phyloP scores from a whole-genome alignment of 78 protist species.

The Ministeria vibrans region DNA sequence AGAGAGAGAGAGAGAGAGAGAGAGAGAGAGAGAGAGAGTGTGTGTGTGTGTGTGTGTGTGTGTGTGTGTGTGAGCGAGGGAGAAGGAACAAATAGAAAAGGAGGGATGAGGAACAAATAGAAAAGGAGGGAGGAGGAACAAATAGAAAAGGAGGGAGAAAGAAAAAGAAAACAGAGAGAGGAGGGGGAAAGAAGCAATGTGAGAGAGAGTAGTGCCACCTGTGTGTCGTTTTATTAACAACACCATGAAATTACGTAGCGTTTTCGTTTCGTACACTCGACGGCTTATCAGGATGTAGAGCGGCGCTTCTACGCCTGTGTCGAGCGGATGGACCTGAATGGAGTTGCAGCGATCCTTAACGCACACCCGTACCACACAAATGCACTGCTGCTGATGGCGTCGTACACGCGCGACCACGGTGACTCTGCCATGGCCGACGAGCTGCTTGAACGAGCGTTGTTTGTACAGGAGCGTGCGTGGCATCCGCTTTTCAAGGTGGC shows the following conservation, averaged over 20 bases:
- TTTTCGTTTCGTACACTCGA: not conserved
- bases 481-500: not conserved
- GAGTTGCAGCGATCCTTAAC: not conserved
- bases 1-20: too few species aligned
- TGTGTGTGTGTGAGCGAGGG: too few species aligned
- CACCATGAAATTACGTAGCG: not conserved
- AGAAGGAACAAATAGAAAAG: too few species aligned
- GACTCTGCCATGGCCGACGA: not conserved
- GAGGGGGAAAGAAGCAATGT: too few species aligned
- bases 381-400: not conserved
- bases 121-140: too few species aligned
- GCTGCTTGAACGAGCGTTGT: slow-evolving; percentile 8
- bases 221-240: not conserved
- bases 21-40: too few species aligned
- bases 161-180: too few species aligned
- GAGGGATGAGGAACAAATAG: too few species aligned
- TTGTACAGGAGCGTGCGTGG: not conserved
- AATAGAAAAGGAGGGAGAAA: too few species aligned
- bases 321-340: not conserved
- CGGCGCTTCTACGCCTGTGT: not conserved
- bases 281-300: not conserved
- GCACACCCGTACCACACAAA: not conserved
- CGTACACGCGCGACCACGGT: not conserved
- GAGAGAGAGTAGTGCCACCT: too few species aligned
- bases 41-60: too few species aligned